Conservation (phyloP, 257 asterid species). For the Jacaranda copaia region DNA sequence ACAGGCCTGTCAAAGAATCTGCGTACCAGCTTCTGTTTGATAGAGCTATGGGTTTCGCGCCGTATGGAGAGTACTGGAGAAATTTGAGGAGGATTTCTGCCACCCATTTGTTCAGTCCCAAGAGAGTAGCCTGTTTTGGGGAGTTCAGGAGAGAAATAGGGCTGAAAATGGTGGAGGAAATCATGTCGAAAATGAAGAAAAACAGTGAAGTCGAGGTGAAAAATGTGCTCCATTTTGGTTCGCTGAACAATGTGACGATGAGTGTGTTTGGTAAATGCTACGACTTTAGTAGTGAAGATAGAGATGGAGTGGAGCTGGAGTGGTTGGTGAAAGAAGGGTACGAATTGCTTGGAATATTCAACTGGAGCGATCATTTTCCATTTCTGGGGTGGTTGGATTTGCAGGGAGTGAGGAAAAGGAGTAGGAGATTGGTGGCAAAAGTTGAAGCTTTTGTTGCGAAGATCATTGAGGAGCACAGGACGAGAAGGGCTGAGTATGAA, state of each 20-base stretch:
- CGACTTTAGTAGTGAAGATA: slow-evolving; percentile 38
- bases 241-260: slow-evolving; percentile 78
- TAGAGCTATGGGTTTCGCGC: slow-evolving; percentile 92
- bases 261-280: slow-evolving; percentile 72
- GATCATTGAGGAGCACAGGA: slow-evolving; percentile 66
- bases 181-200: slow-evolving; percentile 44
- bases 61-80: slow-evolving; percentile 87
- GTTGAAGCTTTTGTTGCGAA: slow-evolving; percentile 66
- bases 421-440: slow-evolving; percentile 50
- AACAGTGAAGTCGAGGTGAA: slow-evolving; percentile 48
- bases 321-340: slow-evolving; percentile 75
- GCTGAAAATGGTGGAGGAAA: slow-evolving; percentile 51
- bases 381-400: slow-evolving; percentile 70
- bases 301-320: slow-evolving; percentile 50
- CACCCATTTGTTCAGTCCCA: slow-evolving; percentile 71
- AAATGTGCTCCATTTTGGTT: slow-evolving; percentile 59
- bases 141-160: slow-evolving; percentile 56
- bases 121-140: slow-evolving; percentile 50
- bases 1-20: slow-evolving; percentile 81
- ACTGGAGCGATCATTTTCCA: slow-evolving; percentile 88
- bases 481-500: slow-evolving; percentile 35
- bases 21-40: slow-evolving; percentile 72
- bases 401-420: slow-evolving; percentile 73
- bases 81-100: slow-evolving; percentile 67
- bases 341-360: slow-evolving; percentile 66